Conservation (phyloP, 1,284 basidiomycete genomes). For the Ceratobasidium sp. region DNA sequence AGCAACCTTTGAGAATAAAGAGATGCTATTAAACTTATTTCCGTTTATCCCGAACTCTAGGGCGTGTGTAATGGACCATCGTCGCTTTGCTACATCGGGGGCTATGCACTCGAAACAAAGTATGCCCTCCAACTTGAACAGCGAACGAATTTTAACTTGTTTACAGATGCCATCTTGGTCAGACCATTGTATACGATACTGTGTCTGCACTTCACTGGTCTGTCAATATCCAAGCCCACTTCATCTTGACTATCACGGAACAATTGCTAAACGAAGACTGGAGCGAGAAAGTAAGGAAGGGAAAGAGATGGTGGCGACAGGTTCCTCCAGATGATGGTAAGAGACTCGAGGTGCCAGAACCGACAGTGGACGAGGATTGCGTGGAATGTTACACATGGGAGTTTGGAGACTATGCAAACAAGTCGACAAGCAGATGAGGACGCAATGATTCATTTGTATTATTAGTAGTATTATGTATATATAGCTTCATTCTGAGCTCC, state of each 20-base stretch:
- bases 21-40: too few relatives aligned
- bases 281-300: constrained; percentile 41
- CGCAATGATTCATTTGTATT: too few relatives aligned
- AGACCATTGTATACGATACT: constrained; percentile 49
- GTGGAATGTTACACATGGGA: constrained; percentile 63
- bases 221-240: constrained; percentile 47
- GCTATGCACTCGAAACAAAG: constrained; percentile 60
- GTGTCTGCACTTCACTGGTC: constrained; percentile 48
- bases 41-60: too few relatives aligned
- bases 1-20: not conserved
- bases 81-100: constrained; percentile 63
- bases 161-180: constrained; percentile 50
- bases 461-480: too few relatives aligned
- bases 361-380: constrained; percentile 59
- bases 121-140: not conserved
- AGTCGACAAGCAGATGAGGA: too few relatives aligned
- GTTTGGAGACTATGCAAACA: constrained; percentile 56
- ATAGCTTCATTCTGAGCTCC: too few relatives aligned
- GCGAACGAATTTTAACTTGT: not conserved
- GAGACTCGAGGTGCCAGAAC: constrained; percentile 48
- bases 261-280: constrained; percentile 46
- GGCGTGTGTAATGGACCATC: constrained; percentile 71
- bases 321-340: constrained; percentile 49
- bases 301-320: constrained; percentile 17
- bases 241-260: constrained; percentile 48